Conservation (phyloP, 1,284 basidiomycete species). For the Phellinidium pouzarii region DNA sequence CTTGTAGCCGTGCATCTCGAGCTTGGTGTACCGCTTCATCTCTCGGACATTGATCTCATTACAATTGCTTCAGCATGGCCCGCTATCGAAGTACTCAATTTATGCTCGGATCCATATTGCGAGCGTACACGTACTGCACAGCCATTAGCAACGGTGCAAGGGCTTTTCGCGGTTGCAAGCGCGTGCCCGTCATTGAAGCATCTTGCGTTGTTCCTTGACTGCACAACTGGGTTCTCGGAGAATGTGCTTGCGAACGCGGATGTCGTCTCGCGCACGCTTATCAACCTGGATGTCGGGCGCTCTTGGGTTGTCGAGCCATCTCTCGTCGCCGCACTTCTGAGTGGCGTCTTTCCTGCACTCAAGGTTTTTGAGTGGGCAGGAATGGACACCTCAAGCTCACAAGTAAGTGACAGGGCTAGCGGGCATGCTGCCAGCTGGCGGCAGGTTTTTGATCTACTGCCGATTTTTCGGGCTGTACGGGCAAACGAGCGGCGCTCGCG, state of each 20-base stretch:
- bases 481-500: constrained; percentile 10
- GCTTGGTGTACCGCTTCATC: constrained; percentile 15
- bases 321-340: constrained; percentile 17
- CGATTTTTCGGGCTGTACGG: constrained; percentile 16
- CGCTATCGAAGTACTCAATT: constrained; percentile 16
- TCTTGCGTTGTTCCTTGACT: constrained; percentile 15
- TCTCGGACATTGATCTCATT: constrained; percentile 12
- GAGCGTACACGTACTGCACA: constrained; percentile 8
- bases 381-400: constrained; percentile 5
- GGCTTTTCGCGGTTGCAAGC: constrained; percentile 8
- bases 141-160: constrained; percentile 6
- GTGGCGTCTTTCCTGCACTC: constrained; percentile 16
- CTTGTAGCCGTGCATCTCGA: constrained; percentile 18
- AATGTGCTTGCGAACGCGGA: not conserved
- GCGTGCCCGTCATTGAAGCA: constrained; percentile 12
- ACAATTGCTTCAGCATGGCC: constrained; percentile 12
- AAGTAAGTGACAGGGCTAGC: not conserved
- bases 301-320: constrained; percentile 7
- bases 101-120: constrained; percentile 17
- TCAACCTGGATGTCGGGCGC: constrained; percentile 17
- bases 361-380: constrained; percentile 17
- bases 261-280: constrained; percentile 9
- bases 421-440: constrained; percentile 13
- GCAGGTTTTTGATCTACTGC: constrained; percentile 17
- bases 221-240: not conserved